Evolutionary conservation across 441 rosid genomes (phyloP).

Genomic region (California macrophylla): DNA sequence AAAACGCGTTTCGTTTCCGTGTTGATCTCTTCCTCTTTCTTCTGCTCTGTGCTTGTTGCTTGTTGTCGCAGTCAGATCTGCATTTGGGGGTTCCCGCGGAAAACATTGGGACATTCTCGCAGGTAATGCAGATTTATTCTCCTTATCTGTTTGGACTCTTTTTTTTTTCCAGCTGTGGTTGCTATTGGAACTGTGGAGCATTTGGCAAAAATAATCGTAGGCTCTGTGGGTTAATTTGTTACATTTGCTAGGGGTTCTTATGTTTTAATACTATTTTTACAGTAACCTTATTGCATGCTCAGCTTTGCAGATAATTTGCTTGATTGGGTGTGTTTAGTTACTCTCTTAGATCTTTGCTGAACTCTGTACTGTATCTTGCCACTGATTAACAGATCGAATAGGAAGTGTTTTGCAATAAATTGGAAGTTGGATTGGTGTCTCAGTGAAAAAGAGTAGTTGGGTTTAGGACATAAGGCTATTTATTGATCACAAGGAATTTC

Average conservation of each 20-base stretch:
- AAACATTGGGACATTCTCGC: slow-evolving; percentile 38
- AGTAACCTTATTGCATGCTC: background rate
- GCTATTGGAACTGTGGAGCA: background rate
- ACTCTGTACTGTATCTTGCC: background rate
- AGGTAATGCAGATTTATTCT: slow-evolving; percentile 20
- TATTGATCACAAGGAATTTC: background rate
- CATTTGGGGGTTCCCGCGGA: slow-evolving; percentile 18
- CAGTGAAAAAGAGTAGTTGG: background rate
- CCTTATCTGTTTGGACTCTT: slow-evolving; percentile 11
- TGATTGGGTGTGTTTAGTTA: background rate
- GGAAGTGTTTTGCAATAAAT: background rate
- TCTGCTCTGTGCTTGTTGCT: slow-evolving; percentile 16
- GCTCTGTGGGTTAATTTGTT: background rate
- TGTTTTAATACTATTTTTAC: background rate
- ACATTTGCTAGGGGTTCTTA: background rate
- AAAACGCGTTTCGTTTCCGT: slow-evolving; percentile 51
- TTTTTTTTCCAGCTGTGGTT: slow-evolving; percentile 4
- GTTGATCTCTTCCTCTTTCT: slow-evolving; percentile 22
- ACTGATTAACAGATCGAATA: background rate
- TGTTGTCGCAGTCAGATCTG: slow-evolving; percentile 42
- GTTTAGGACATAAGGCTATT: background rate
- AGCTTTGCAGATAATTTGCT: background rate
- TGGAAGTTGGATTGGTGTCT: background rate
- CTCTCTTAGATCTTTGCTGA: background rate
- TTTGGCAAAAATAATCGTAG: background rate